Conservation (phyloP, 1,284 basidiomycete genomes). For the Cutaneotrichosporon arboriforme region DNA sequence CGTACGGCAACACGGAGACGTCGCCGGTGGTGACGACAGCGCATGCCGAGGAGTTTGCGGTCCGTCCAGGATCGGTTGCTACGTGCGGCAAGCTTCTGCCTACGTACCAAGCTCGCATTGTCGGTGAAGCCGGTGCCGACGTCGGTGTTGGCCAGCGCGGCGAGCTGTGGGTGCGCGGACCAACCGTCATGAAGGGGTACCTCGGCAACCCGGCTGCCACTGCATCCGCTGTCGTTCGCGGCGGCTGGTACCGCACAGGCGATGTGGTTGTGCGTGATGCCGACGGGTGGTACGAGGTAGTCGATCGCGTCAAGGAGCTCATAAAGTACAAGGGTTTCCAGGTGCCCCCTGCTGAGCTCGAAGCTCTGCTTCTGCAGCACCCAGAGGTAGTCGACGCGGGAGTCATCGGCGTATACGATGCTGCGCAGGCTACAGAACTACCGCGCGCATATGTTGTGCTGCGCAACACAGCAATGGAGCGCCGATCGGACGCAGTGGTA, state of each 20-base stretch:
- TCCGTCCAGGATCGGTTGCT: conserved; percentile 56
- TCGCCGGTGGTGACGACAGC: conserved; percentile 39
- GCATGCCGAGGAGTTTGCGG: conserved; percentile 30
- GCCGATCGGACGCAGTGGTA: too few relatives aligned
- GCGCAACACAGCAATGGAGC: background rate
- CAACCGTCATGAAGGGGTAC: conserved; percentile 70
- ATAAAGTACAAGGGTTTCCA: conserved; percentile 63
- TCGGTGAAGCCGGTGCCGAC: conserved; percentile 47
- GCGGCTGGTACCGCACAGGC: conserved; percentile 76
- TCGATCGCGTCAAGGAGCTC: conserved; percentile 61
- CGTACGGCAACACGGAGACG: conserved; percentile 51
- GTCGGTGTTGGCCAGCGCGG: conserved; percentile 58
- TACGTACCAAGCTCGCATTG: conserved; percentile 69
- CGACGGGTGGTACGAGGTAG: conserved; percentile 53
- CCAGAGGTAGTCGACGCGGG: conserved; percentile 64
- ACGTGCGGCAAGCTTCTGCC: conserved; percentile 68
- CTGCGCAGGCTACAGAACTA: conserved; percentile 57
- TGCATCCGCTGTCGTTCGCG: conserved; percentile 52
- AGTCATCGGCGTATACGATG: conserved; percentile 62
- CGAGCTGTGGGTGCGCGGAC: conserved; percentile 74
- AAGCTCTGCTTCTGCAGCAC: conserved; percentile 65
- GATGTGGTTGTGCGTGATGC: conserved; percentile 64
- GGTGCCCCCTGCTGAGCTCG: conserved; percentile 81
- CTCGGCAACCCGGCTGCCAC: conserved; percentile 64
- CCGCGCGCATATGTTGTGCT: conserved; percentile 27